phyloP scores from a whole-genome alignment of 2,329 filamentous ascomycete species.

The Diaporthe ampelina region DNA sequence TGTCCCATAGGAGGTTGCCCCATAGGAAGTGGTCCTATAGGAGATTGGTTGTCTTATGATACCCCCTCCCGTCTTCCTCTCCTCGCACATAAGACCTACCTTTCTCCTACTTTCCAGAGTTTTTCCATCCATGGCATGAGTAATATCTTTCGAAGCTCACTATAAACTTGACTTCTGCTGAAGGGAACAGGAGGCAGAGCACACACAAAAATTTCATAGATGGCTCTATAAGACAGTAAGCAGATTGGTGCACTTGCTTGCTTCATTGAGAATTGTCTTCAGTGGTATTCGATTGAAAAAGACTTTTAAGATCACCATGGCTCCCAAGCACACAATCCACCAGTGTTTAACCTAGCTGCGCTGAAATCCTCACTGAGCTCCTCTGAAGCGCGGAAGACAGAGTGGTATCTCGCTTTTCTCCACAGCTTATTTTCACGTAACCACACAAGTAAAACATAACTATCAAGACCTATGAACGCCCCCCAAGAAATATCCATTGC shows the following conservation, averaged over 20 bases:
- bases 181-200: too few relatives aligned
- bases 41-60: too few relatives aligned
- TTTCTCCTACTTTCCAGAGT: too few relatives aligned
- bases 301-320: slow-evolving; percentile 25
- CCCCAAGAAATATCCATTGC: slow-evolving; percentile 18
- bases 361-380: slow-evolving; percentile 14
- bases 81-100: too few relatives aligned
- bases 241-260: not conserved
- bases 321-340: slow-evolving; percentile 24
- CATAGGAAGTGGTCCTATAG: too few relatives aligned
- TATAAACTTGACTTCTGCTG: not conserved
- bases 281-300: slow-evolving; percentile 15
- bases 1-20: too few relatives aligned
- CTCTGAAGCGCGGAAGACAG: slow-evolving; percentile 7
- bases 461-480: slow-evolving; percentile 39
- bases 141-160: too few relatives aligned
- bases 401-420: slow-evolving; percentile 36
- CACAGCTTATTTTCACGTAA: slow-evolving; percentile 35
- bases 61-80: too few relatives aligned
- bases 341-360: not conserved
- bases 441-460: slow-evolving; percentile 22
- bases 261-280: not conserved
- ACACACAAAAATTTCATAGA: not conserved
- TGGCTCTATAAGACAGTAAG: not conserved
- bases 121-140: too few relatives aligned